These are phyloP conservation scores for Zymoseptoria crescenta DNA, from an alignment of 2,329 filamentous ascomycete species.

Conservation along the genomic window DNA sequence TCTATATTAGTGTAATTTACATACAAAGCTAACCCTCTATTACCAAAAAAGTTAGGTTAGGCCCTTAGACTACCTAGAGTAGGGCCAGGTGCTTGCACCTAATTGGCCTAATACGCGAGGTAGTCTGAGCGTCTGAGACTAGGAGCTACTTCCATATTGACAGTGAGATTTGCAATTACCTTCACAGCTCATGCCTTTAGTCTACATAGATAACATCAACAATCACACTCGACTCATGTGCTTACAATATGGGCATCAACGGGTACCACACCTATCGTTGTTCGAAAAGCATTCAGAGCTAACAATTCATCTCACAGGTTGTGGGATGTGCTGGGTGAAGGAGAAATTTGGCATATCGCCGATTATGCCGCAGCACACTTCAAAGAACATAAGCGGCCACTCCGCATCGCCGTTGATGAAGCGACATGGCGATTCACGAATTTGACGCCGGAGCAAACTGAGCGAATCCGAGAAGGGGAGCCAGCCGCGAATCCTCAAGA, in stretches of 20 bases:
- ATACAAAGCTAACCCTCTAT: too few relatives aligned
- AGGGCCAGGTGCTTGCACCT: too few relatives aligned
- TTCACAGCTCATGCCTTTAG: not conserved
- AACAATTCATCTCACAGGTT: slow-evolving; percentile 16
- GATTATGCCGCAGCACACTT: slow-evolving; percentile 34
- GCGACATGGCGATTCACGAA: slow-evolving; percentile 40
- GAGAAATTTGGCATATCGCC: slow-evolving; percentile 30
- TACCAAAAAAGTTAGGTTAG: too few relatives aligned
- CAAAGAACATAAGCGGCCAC: slow-evolving; percentile 27
- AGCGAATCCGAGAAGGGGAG: slow-evolving; percentile 30
- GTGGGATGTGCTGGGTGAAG: slow-evolving; percentile 34
- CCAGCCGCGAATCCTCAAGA: slow-evolving; percentile 35
- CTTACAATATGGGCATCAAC: slow-evolving; percentile 11
- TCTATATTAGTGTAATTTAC: too few relatives aligned
- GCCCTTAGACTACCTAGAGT: too few relatives aligned
- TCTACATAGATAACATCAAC: not conserved
- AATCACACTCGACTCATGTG: not conserved
- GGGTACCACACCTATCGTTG: slow-evolving; percentile 1
- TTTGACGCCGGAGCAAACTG: slow-evolving; percentile 27
- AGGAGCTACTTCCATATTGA: not conserved
- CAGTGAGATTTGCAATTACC: not conserved
- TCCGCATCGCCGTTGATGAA: slow-evolving; percentile 38
- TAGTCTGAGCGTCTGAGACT: too few relatives aligned
- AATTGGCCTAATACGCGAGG: too few relatives aligned
- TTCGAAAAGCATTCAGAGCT: not conserved